phyloP scores from a whole-genome alignment of 805 yeast genomes.

The Saccharomycopsis fibuligera region DNA sequence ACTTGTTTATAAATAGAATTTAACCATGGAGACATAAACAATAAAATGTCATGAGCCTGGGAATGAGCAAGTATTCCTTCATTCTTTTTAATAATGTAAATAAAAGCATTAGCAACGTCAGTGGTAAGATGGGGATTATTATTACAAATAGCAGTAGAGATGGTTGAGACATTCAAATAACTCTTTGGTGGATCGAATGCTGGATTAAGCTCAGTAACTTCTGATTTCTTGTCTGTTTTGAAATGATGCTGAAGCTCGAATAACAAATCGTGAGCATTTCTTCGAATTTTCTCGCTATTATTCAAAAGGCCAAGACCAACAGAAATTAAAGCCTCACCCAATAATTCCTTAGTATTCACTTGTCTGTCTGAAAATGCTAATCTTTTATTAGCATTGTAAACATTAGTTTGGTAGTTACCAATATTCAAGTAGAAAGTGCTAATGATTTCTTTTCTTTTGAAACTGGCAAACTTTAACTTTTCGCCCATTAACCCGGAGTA shows the following conservation, averaged over 20 bases:
- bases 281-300: slow-evolving; percentile 49
- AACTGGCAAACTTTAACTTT: slow-evolving; percentile 9
- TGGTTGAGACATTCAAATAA: slow-evolving; percentile 14
- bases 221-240: slow-evolving; percentile 52
- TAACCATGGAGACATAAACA: slow-evolving; percentile 77
- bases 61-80: not conserved
- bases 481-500: slow-evolving; percentile 6
- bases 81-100: slow-evolving; percentile 43
- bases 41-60: slow-evolving; percentile 30
- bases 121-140: slow-evolving; percentile 54
- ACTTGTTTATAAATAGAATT: slow-evolving; percentile 56
- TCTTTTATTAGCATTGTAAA: slow-evolving; percentile 4
- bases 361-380: slow-evolving; percentile 26
- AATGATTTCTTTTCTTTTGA: slow-evolving; percentile 10
- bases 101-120: slow-evolving; percentile 44
- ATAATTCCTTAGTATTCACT: slow-evolving; percentile 33
- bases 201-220: slow-evolving; percentile 26
- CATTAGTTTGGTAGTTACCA: not conserved
- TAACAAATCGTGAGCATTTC: slow-evolving; percentile 56
- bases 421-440: slow-evolving; percentile 13
- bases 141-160: slow-evolving; percentile 52
- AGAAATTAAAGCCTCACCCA: slow-evolving; percentile 59
- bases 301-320: slow-evolving; percentile 65
- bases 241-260: slow-evolving; percentile 57
- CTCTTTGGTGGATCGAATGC: slow-evolving; percentile 19